Conservation (phyloP, 768 basidiomycete genomes). For the Boletus sp. region DNA sequence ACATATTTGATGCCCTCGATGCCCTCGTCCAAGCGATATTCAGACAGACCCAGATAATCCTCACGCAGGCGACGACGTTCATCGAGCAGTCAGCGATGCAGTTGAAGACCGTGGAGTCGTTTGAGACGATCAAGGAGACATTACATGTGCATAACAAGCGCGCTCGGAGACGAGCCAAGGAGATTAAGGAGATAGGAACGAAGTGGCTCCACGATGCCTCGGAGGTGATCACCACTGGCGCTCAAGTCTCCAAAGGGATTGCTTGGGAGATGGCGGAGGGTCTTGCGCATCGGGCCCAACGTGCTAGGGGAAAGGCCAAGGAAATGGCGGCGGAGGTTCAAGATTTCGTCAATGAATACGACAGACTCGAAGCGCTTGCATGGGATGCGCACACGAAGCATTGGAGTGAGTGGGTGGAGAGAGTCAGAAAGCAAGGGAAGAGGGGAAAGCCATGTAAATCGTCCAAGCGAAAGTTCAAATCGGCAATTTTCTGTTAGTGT, state of each 20-base stretch:
- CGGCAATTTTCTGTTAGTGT: constrained; percentile 12
- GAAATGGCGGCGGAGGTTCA: constrained; percentile 39
- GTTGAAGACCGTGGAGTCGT: constrained; percentile 33
- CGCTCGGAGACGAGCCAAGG: constrained; percentile 52
- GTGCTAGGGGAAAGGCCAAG: constrained; percentile 47
- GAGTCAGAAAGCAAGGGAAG: constrained; percentile 3
- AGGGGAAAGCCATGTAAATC: constrained; percentile 12
- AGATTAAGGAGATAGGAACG: constrained; percentile 49
- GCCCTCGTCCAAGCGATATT: constrained; percentile 51
- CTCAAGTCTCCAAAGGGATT: constrained; percentile 41
- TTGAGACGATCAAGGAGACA: constrained; percentile 38
- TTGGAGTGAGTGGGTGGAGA: constrained; percentile 21
- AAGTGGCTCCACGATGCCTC: constrained; percentile 45
- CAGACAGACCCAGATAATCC: constrained; percentile 37
- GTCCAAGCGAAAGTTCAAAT: constrained; percentile 12
- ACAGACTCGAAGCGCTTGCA: constrained; percentile 14
- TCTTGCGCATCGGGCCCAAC: constrained; percentile 36
- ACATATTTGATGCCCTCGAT: constrained; percentile 59
- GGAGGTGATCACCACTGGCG: constrained; percentile 41
- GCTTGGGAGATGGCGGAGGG: constrained; percentile 42
- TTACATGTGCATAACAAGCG: constrained; percentile 49
- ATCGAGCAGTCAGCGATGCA: constrained; percentile 43
- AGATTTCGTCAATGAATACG: constrained; percentile 21
- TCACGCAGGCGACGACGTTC: constrained; percentile 36
- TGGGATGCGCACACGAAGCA: constrained; percentile 20